Conservation (phyloP, 2,329 filamentous ascomycete species). For the Aspergillus amoenus region DNA sequence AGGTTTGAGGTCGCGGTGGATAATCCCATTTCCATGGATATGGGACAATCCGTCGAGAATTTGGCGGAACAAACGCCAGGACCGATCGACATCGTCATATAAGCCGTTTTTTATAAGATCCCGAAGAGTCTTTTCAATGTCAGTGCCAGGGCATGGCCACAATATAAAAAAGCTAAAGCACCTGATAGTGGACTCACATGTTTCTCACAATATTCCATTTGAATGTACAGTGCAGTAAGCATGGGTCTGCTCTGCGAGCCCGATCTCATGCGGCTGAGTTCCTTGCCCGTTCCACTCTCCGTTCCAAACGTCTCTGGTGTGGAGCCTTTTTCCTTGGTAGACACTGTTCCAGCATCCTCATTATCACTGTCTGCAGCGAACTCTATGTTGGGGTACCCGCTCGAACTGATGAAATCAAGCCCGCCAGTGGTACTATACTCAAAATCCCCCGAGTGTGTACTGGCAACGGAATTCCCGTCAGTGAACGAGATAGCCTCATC, state of each 20-base stretch:
- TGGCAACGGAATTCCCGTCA: slow-evolving; percentile 53
- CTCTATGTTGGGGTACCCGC: slow-evolving; percentile 71
- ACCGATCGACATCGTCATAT: slow-evolving; percentile 70
- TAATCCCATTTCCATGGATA: slow-evolving; percentile 86
- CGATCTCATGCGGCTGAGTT: slow-evolving; percentile 44
- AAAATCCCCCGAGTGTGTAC: slow-evolving; percentile 45
- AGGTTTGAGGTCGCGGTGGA: slow-evolving; percentile 93
- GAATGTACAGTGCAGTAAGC: slow-evolving; percentile 84
- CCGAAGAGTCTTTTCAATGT: slow-evolving; percentile 65
- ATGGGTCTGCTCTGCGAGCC: slow-evolving; percentile 54
- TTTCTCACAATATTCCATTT: slow-evolving; percentile 98
- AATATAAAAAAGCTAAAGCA: neutral
- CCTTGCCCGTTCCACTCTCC: slow-evolving; percentile 29
- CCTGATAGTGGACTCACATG: slow-evolving; percentile 53
- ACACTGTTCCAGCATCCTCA: slow-evolving; percentile 38
- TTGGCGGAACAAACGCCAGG: slow-evolving; percentile 89
- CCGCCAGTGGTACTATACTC: slow-evolving; percentile 74
- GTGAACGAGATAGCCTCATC: slow-evolving; percentile 48
- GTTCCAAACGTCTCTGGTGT: slow-evolving; percentile 24
- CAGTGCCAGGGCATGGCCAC: neutral
- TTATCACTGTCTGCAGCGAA: slow-evolving; percentile 63
- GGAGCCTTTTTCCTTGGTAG: slow-evolving; percentile 32
- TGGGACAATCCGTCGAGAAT: slow-evolving; percentile 86
- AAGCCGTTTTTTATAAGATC: slow-evolving; percentile 80
- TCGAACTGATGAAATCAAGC: slow-evolving; percentile 90